Evolutionary conservation across 2,329 filamentous ascomycete genomes (phyloP).

Genomic region (Drechslera avenae): DNA sequence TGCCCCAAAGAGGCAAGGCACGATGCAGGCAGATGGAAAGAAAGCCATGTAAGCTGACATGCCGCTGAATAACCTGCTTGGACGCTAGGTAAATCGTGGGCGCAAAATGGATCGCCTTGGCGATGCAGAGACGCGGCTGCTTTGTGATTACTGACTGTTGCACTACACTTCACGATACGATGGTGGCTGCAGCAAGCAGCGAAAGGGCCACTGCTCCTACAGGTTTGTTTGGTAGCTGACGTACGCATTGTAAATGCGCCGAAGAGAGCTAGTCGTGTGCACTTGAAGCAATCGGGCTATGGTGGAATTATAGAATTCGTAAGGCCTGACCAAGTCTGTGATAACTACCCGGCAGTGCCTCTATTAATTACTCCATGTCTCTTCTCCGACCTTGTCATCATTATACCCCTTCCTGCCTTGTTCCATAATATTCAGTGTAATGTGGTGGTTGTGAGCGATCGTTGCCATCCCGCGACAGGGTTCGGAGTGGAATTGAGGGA

Average conservation of each 20-base stretch:
- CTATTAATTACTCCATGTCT: too few species aligned
- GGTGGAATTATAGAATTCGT: not conserved
- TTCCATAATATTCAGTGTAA: conserved; percentile 31
- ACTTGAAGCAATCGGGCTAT: too few species aligned
- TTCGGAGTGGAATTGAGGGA: conserved; percentile 47
- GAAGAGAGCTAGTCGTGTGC: too few species aligned
- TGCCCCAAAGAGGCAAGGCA: not conserved
- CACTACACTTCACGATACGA: too few species aligned
- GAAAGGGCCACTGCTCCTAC: not conserved
- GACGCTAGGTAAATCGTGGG: not conserved
- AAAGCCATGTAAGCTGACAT: conserved; percentile 1
- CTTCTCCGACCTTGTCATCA: not conserved
- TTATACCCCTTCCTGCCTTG: not conserved
- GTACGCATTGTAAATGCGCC: not conserved
- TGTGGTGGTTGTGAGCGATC: conserved; percentile 46
- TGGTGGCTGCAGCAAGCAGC: too few species aligned
- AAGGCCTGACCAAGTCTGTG: not conserved
- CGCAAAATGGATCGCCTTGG: too few species aligned
- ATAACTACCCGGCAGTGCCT: not conserved
- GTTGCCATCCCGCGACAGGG: conserved; percentile 44
- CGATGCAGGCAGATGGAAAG: not conserved
- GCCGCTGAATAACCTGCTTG: conserved; percentile 2
- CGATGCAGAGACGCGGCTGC: too few species aligned
- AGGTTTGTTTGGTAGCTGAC: not conserved
- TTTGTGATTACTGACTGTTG: too few species aligned